phyloP scores from a whole-genome alignment of 2,329 filamentous ascomycete genomes.

The Fusarium coicis region DNA sequence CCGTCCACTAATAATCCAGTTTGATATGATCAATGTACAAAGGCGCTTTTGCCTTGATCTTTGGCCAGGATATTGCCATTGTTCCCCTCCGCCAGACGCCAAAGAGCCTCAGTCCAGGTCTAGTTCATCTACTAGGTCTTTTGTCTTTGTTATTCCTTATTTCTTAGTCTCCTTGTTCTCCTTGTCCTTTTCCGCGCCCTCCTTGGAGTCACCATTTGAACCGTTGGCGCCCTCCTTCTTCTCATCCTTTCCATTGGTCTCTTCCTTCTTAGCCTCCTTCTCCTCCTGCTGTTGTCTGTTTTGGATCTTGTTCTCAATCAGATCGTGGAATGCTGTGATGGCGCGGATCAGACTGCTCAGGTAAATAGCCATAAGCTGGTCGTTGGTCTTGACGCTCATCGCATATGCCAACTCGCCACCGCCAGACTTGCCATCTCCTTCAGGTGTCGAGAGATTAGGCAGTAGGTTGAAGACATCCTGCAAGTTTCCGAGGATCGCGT shows the following conservation, averaged over 20 bases:
- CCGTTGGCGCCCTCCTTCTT: constrained; percentile 63
- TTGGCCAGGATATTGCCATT: constrained; percentile 31
- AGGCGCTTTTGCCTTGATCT: constrained; percentile 37
- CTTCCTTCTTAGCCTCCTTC: constrained; percentile 86
- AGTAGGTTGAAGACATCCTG: constrained; percentile 99
- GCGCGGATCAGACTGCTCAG: constrained; percentile 92
- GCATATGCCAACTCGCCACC: constrained; percentile 92
- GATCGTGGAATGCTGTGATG: constrained; percentile 98
- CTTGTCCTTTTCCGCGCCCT: constrained; percentile 64
- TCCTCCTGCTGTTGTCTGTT: constrained; percentile 98
- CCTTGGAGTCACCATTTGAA: constrained; percentile 60
- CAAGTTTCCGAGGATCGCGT: constrained; percentile 96
- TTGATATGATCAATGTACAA: constrained; percentile 47
- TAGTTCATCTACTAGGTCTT: constrained; percentile 29
- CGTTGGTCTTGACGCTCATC: constrained; percentile 99
- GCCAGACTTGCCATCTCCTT: constrained; percentile 70
- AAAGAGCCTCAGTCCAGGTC: constrained; percentile 31
- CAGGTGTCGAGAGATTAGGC: constrained; percentile 91
- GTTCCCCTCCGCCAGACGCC: constrained; percentile 40
- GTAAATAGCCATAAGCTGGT: constrained; percentile 99
- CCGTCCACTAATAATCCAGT: constrained; percentile 42
- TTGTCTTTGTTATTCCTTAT: constrained; percentile 25
- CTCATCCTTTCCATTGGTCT: constrained; percentile 68
- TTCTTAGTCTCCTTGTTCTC: constrained; percentile 65
- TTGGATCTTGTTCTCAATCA: constrained; percentile 99